Conservation (phyloP, 495 filamentous ascomycete species). For the Penicillium herquei region DNA sequence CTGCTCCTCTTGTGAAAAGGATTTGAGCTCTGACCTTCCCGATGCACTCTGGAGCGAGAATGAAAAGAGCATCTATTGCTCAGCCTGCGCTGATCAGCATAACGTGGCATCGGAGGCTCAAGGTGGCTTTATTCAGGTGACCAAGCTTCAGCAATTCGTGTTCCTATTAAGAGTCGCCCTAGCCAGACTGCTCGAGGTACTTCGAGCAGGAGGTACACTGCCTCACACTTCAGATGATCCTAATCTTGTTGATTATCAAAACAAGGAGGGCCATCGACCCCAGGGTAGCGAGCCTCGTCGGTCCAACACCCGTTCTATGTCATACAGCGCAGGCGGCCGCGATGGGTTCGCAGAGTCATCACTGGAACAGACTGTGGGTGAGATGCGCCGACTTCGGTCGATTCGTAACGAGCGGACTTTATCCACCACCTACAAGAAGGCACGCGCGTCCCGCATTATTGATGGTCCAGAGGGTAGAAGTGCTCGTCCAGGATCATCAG, state of each 20-base stretch:
- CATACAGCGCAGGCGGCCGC: constrained; percentile 58
- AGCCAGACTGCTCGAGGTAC: constrained; percentile 81
- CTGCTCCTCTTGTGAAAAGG: constrained; percentile 72
- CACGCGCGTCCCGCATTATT: constrained; percentile 86
- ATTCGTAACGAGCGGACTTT: constrained; percentile 91
- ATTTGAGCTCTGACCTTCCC: constrained; percentile 61
- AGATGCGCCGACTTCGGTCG: constrained; percentile 86
- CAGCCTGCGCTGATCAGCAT: constrained; percentile 56
- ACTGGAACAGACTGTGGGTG: constrained; percentile 93
- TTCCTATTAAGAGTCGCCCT: constrained; percentile 90
- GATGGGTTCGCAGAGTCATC: constrained; percentile 66
- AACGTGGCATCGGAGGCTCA: constrained; percentile 47
- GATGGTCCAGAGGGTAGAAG: constrained; percentile 82
- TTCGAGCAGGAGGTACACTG: constrained; percentile 77
- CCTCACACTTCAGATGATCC: constrained; percentile 74
- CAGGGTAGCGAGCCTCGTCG: constrained; percentile 47
- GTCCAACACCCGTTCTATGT: constrained; percentile 69
- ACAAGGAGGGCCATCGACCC: constrained; percentile 59
- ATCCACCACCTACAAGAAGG: constrained; percentile 86
- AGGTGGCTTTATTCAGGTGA: constrained; percentile 60
- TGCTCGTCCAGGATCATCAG: constrained; percentile 76
- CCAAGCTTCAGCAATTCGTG: constrained; percentile 89
- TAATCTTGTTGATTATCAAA: constrained; percentile 64
- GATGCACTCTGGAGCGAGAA: constrained; percentile 66
- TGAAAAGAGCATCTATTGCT: constrained; percentile 67